Conservation (phyloP, 306 rosid species). For the Cyamopsis tetragonoloba region DNA sequence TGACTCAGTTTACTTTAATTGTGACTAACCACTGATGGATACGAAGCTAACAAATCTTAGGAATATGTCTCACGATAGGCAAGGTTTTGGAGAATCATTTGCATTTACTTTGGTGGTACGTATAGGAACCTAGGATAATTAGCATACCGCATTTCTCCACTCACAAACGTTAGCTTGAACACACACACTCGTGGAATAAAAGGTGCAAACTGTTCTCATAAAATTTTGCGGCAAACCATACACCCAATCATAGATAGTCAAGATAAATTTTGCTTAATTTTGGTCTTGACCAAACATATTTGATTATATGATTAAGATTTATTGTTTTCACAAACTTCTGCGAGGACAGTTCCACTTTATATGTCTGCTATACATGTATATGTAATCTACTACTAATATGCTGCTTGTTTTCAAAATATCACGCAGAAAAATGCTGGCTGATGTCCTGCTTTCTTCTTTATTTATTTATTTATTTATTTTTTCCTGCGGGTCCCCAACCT, state of each 20-base stretch:
- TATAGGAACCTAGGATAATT: neutral
- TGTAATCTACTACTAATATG: neutral
- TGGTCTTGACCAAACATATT: neutral
- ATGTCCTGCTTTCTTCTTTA: conserved; percentile 6
- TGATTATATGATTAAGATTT: neutral
- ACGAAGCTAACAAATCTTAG: neutral
- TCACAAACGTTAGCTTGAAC: neutral
- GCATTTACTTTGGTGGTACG: neutral
- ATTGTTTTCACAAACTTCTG: no score
- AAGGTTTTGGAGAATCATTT: conserved; percentile 11
- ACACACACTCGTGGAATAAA: no score
- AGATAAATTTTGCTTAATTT: neutral
- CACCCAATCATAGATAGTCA: neutral
- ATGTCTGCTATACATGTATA: no score
- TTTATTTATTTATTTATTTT: no score
- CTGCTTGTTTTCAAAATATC: neutral
- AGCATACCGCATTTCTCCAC: neutral
- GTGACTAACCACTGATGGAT: neutral
- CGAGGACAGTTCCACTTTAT: no score
- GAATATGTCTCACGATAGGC: neutral
- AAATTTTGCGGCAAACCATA: neutral
- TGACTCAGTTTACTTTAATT: neutral
- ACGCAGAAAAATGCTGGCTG: neutral
- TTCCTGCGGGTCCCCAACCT: neutral
- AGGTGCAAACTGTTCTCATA: no score